Evolutionary conservation across 1,139 yeast genomes (phyloP), one percentile per base, ranked within the genome.

Genomic region (Saccharomyces hybrid): DNA sequence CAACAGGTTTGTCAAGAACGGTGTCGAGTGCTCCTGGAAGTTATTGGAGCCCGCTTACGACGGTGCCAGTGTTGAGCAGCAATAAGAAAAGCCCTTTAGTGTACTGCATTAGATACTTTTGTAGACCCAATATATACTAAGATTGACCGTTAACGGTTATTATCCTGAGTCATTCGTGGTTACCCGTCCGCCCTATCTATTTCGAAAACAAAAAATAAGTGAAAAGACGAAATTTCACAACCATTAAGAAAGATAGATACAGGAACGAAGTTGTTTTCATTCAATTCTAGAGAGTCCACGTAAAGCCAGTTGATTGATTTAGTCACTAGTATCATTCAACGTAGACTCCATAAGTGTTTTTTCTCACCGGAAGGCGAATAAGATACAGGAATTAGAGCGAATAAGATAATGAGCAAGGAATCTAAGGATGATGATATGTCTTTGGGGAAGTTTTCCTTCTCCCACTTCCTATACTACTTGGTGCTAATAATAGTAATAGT

Each of bases 1-100:
- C 55, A 73, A 74, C 50, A 79, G 89, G 54, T 91, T 93, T 71
- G 73, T 77, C 54, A 75, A 80, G 62, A 84, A 86, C 61, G 77
- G 79, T 47, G 88, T 93, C 57, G 71, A 77, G 47, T 90, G 97
- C 69, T 74, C 78, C 50, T 90, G 96, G 95, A 83, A 86, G 68
- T 73, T 93, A 54, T 78, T 93, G 52, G 93, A 86, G 57, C 84
- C 89, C 53, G 98, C 98, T 1, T 77, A 83, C 64, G 95, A 86
- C 27, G 99, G 99, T 55, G 96, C 97, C 16, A 72, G 67, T 20
- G 76, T 78, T 28, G 66, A 65, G 56, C 56, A 57, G 34, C 25
- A 38, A 38, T 38, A 16, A 16, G 42, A 38, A 38, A 16, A 16
- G 44, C 5, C n/a, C n/a, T 16, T 38, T 16, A 51, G 23, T 49